A percentile compares a stretch with the other conserved stretches of the same genome.
These are phyloP conservation scores for Botryotinia calthae DNA, from an alignment of 2,329 filamentous ascomycete genomes.

Conservation along the genomic window DNA sequence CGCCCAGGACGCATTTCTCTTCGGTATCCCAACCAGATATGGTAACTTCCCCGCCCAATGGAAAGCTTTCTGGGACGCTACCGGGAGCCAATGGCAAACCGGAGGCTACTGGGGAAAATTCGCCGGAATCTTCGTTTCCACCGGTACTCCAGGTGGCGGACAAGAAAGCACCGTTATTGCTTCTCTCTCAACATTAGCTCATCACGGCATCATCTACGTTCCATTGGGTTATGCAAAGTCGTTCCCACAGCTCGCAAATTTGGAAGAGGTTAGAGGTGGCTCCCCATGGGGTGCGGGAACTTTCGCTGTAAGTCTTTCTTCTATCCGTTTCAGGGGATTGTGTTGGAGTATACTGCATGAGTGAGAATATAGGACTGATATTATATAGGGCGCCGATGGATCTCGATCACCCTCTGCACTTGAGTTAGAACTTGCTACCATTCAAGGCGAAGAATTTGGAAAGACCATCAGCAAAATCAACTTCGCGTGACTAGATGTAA, in stretches of 20 bases:
- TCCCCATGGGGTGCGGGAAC: conserved; percentile 92
- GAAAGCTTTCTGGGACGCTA: conserved; percentile 86
- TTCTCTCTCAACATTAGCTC: conserved; percentile 78
- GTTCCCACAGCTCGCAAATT: conserved; percentile 67
- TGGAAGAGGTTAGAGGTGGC: conserved; percentile 81
- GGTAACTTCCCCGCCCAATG: conserved; percentile 97
- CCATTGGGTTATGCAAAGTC: conserved; percentile 86
- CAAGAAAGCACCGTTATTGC: conserved; percentile 86
- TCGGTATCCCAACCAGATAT: conserved; percentile 93
- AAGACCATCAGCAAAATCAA: conserved; percentile 68
- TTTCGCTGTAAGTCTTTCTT: conserved; percentile 59
- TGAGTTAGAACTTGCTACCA: conserved; percentile 76
- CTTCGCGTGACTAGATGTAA: conserved; percentile 72
- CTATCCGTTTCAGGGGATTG: background rate
- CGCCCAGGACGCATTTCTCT: conserved; percentile 70
- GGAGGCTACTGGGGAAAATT: conserved; percentile 85
- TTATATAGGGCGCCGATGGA: conserved; percentile 61
- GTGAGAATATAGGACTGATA: conserved; percentile 21
- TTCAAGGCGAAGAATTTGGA: conserved; percentile 86
- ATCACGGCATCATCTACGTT: conserved; percentile 97
- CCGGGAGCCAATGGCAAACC: conserved; percentile 76
- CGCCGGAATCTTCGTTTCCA: conserved; percentile 86
- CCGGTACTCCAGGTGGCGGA: conserved; percentile 80
- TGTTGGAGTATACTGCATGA: background rate
- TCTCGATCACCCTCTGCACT: conserved; percentile 72